Conservation (phyloP, 257 asterid species). For the Marsdenia floribunda region DNA sequence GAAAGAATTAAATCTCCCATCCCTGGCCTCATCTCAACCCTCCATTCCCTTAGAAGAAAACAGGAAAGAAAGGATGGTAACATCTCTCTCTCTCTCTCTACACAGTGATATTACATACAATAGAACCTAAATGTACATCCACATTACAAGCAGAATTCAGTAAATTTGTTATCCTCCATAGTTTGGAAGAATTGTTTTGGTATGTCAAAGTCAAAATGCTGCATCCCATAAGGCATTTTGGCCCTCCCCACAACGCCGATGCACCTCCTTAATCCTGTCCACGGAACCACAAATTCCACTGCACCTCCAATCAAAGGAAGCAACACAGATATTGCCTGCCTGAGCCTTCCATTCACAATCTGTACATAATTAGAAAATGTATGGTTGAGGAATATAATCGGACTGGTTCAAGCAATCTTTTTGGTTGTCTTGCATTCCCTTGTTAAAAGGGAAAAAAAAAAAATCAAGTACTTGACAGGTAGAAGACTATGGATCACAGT, state of each 20-base stretch:
- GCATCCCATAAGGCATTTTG: slow-evolving; percentile 62
- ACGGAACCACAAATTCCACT: slow-evolving; percentile 93
- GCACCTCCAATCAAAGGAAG: slow-evolving; percentile 97
- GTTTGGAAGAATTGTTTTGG: slow-evolving; percentile 8
- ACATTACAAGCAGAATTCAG: slow-evolving; percentile 11
- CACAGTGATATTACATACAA: slow-evolving; percentile 25
- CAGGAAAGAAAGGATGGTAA: slow-evolving; percentile 11
- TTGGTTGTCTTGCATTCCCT: not conserved
- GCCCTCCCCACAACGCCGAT: slow-evolving; percentile 91
- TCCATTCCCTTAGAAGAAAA: not conserved
- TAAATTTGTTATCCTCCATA: slow-evolving; percentile 15
- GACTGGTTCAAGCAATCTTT: not conserved
- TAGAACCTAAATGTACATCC: slow-evolving; percentile 12
- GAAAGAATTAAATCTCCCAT: slow-evolving; percentile 35
- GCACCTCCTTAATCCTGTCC: slow-evolving; percentile 86
- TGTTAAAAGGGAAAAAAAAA: not conserved
- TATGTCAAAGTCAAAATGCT: slow-evolving; percentile 40
- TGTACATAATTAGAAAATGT: slow-evolving; percentile 15
- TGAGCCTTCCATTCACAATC: slow-evolving; percentile 99
- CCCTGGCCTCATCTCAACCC: slow-evolving; percentile 7
- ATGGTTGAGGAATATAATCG: too few species aligned
- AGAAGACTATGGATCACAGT: not conserved
- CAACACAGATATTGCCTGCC: slow-evolving; percentile 91
- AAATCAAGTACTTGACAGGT: not conserved
- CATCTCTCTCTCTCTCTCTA: slow-evolving; percentile 24